Evolutionary conservation across 2,329 filamentous ascomycete species (phyloP).

Genomic region (Samsoniella hepiali): DNA sequence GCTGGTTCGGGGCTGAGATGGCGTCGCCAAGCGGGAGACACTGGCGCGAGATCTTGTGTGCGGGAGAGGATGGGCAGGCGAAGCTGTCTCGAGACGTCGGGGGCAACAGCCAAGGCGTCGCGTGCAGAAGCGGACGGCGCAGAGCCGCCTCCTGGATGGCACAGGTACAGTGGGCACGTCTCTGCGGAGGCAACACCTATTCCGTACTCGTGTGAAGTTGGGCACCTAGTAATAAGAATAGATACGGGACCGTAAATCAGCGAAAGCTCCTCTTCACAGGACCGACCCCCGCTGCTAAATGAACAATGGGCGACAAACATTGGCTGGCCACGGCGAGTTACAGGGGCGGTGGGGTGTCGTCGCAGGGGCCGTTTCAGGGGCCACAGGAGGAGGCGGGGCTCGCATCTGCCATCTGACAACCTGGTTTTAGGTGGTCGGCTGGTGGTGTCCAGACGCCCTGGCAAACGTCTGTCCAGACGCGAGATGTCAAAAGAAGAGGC

Average conservation of each 20-base stretch:
- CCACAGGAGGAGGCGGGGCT: not conserved
- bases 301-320: not conserved
- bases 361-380: slow-evolving; percentile 4
- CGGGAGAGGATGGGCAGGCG: not conserved
- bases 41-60: not conserved
- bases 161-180: not conserved
- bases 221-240: no score
- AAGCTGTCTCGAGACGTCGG: not conserved
- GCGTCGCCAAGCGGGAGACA: not conserved
- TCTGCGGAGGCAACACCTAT: not conserved
- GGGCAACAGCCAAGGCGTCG: not conserved
- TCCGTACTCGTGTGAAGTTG: not conserved
- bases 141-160: slow-evolving; percentile 1
- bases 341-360: not conserved
- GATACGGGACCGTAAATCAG: no score
- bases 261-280: no score
- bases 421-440: not conserved
- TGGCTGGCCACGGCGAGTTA: not conserved
- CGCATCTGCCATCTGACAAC: not conserved
- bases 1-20: not conserved
- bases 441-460: not conserved
- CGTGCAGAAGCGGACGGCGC: not conserved
- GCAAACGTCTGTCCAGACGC: no score
- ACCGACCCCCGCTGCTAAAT: not conserved
- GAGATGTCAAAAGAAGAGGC: no score